Base-by-base conservation (phyloP, 2,329 filamentous ascomycete species). In the Chrysoporthe cubensis region DNA sequence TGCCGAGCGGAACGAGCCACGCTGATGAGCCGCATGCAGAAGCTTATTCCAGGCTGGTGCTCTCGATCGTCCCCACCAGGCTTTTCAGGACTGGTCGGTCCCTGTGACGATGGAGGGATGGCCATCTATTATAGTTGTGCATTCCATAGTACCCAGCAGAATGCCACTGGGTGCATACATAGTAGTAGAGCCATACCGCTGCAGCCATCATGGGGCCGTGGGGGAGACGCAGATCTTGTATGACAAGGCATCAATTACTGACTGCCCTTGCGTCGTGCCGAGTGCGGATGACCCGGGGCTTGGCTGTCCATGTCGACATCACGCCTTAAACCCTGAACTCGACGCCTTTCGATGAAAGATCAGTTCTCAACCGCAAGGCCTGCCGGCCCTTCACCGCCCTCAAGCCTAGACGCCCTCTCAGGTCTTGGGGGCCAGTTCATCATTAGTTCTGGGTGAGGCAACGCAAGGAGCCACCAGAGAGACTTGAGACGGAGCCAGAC, bases 1-100 rank as follows among this genome's bases (percentile, higher is more conserved):
- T 60, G 57, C 57, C 57, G 57, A 44, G 44, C 42, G 37, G 34
- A 43, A 60, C 37, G 57, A 60, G 57, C 57, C 57, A 58, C 37
- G 4, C n/a, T 13, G n/a, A 14, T 34, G n/a, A 60, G 57, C 57
- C 57, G 57, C 57, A 60, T 60, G 57, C 37, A 34, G 56, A 18
- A n/a, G 16, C 21, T 6, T 5, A 7, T 54, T 54, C n/a, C 18
- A 48, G 44, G 44, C 32, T 26, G 26, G 5, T 11, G 48, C 4
- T 52, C 13, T 32, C 21, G 48, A 50, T 32, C 26, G 18, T 6
- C 44, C 16, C 16, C 16, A 26, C 26, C 26, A 26, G 26, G 26
- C 26, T 26, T 26, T 26, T 26, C 26, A 26, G 26, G 26, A 26
- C 26, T 26, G 26, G 26, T 26, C 26, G 26, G 26, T 26, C 26